Percentiles rank a stretch among this genome's conserved stretches.
phyloP scores from a whole-genome alignment of 2,329 filamentous ascomycete species.

The Pseudocercospora macadamiae region DNA sequence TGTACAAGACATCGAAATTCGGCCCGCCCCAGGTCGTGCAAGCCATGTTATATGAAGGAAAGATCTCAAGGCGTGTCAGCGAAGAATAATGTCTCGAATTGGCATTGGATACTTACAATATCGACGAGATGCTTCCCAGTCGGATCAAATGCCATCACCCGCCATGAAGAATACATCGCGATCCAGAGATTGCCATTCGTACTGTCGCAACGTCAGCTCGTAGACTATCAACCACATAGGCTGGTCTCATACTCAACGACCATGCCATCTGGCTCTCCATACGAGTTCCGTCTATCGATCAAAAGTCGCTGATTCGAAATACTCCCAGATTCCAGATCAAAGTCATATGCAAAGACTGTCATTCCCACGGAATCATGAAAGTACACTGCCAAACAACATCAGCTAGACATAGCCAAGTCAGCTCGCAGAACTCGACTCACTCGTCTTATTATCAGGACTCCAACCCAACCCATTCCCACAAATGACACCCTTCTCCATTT shows the following conservation, averaged over 20 bases:
- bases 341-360: conserved; percentile 10
- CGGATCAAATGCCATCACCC: conserved; percentile 5
- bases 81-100: neutral
- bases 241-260: neutral
- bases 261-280: conserved; percentile 14
- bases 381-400: conserved; percentile 1
- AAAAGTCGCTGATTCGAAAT: conserved; percentile 10
- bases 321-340: conserved; percentile 8
- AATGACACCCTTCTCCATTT: conserved; percentile 8
- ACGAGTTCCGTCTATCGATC: conserved; percentile 7
- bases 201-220: neutral
- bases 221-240: neutral
- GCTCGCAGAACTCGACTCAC: neutral
- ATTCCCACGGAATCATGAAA: conserved; percentile 11
- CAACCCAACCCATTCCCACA: conserved; percentile 12
- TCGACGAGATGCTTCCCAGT: conserved; percentile 1
- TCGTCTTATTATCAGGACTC: conserved; percentile 10
- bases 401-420: neutral
- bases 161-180: conserved; percentile 12
- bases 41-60: conserved; percentile 10
- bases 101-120: neutral
- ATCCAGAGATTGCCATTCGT: conserved; percentile 12
- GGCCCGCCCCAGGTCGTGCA: conserved; percentile 11
- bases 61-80: neutral
- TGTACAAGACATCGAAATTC: conserved; percentile 8